A percentile compares a stretch with the other conserved stretches of the same genome.
Conservation (phyloP, 2,329 filamentous ascomycete genomes). For the Alternaria postmessia region DNA sequence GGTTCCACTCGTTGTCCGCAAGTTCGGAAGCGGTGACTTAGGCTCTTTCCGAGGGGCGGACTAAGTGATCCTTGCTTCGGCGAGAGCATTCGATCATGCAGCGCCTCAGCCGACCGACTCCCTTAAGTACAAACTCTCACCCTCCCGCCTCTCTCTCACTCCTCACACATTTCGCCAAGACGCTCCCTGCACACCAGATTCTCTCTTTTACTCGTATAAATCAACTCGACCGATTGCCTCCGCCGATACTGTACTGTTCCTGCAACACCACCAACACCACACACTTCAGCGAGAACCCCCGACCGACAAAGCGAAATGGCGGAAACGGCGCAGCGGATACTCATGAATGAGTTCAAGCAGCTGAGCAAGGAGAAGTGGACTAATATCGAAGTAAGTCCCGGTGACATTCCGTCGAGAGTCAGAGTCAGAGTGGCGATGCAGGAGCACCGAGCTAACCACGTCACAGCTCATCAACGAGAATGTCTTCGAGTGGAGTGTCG, state of each 20-base stretch:
- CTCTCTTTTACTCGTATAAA: slow-evolving; percentile 7
- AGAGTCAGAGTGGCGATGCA: slow-evolving; percentile 17
- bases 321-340: slow-evolving; percentile 73
- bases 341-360: slow-evolving; percentile 87
- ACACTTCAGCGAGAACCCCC: slow-evolving; percentile 6
- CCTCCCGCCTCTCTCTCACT: slow-evolving; percentile 16
- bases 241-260: slow-evolving; percentile 10
- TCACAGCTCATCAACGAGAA: slow-evolving; percentile 77
- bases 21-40: slow-evolving; percentile 27
- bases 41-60: slow-evolving; percentile 26
- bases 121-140: slow-evolving; percentile 21
- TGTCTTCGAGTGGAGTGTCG: slow-evolving; percentile 86
- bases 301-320: slow-evolving; percentile 32
- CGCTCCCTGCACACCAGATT: slow-evolving; percentile 5
- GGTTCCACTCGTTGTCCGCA: slow-evolving; percentile 9
- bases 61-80: slow-evolving; percentile 27
- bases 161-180: slow-evolving; percentile 2
- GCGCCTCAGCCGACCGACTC: slow-evolving; percentile 14
- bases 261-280: slow-evolving; percentile 19
- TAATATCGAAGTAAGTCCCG: slow-evolving; percentile 74
- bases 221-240: slow-evolving; percentile 6
- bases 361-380: slow-evolving; percentile 93
- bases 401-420: slow-evolving; percentile 1
- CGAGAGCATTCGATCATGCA: slow-evolving; percentile 33
- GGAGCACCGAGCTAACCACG: slow-evolving; percentile 34